These are phyloP conservation scores for Teunomyces aglyptinius DNA, from an alignment of 805 yeast genomes.

Conservation along the genomic window DNA sequence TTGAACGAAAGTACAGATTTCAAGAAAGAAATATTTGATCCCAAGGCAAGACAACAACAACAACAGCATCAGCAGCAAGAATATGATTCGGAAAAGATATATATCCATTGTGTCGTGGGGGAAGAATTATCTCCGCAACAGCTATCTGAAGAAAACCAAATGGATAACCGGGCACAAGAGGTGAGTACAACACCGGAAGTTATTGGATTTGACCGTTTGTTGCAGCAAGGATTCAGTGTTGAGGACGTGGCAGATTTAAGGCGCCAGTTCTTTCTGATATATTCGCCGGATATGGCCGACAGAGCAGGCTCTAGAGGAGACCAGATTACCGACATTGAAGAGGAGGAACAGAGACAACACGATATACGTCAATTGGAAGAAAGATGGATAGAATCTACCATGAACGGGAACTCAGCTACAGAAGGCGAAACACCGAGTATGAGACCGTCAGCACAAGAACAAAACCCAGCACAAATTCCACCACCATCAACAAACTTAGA, in stretches of 20 bases:
- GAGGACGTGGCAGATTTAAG: conserved; percentile 73
- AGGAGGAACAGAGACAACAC: conserved; percentile 38
- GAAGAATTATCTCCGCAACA: conserved; percentile 56
- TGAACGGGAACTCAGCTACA: conserved; percentile 46
- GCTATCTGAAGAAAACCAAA: conserved; percentile 55
- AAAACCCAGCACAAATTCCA: conserved; percentile 13
- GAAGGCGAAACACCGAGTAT: conserved; percentile 7
- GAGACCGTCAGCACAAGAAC: conserved; percentile 5
- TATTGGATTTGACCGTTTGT: conserved; percentile 79
- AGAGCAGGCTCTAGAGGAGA: conserved; percentile 14
- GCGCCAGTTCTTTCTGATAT: conserved; percentile 68
- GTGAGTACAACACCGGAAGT: conserved; percentile 61
- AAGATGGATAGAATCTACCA: conserved; percentile 83
- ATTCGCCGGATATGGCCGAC: conserved; percentile 42
- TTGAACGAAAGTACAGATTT: conserved; percentile 57
- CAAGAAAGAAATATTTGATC: conserved; percentile 45
- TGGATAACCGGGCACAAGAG: conserved; percentile 51
- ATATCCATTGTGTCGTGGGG: conserved; percentile 79
- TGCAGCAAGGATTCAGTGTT: conserved; percentile 79
- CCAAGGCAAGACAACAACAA: conserved; percentile 18
- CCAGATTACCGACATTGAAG: conserved; percentile 37
- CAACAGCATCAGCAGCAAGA: neutral
- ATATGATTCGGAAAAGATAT: conserved; percentile 34
- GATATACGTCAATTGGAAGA: conserved; percentile 70
- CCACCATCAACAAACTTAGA: conserved; percentile 25